Conservation (phyloP, 2,329 filamentous ascomycete genomes). For the Sporothrix pallida region DNA sequence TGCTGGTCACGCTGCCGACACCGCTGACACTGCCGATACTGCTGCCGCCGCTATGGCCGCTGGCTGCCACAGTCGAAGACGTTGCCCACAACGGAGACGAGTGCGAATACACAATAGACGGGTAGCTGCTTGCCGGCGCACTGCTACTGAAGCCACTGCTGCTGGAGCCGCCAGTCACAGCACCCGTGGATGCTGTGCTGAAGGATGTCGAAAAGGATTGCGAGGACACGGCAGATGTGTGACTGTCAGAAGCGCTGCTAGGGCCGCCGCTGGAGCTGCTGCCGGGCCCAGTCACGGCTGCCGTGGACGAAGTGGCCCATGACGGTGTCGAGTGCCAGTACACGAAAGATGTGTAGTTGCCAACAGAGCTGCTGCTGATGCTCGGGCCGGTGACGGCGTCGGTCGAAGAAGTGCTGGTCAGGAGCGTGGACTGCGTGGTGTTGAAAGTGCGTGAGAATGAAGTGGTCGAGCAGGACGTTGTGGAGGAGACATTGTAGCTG, state of each 20-base stretch:
- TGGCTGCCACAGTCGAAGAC: background rate
- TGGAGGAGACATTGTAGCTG: slow-evolving; percentile 7
- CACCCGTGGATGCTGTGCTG: background rate
- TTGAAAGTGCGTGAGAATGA: background rate
- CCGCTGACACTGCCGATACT: background rate
- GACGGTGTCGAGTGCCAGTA: slow-evolving; percentile 24
- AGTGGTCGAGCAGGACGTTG: background rate
- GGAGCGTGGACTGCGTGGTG: slow-evolving; percentile 3
- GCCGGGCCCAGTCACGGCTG: background rate
- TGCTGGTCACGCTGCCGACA: background rate
- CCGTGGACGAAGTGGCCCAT: background rate
- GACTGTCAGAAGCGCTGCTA: slow-evolving; percentile 5
- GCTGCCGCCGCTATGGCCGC: background rate
- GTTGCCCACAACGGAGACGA: background rate
- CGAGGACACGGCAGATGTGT: slow-evolving; percentile 12
- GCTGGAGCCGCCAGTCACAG: background rate
- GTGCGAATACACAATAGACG: slow-evolving; percentile 1
- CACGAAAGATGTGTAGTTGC: slow-evolving; percentile 24
- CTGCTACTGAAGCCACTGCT: slow-evolving; percentile 1
- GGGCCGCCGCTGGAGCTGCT: background rate
- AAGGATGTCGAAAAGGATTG: slow-evolving; percentile 4
- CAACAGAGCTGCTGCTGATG: slow-evolving; percentile 11
- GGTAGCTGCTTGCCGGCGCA: background rate
- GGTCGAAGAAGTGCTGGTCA: slow-evolving; percentile 25
- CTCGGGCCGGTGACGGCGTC: slow-evolving; percentile 10